Evolutionary conservation across 805 yeast genomes (phyloP), one percentile per base, ranked within the genome.

Genomic region (Lipomyces orientalis): DNA sequence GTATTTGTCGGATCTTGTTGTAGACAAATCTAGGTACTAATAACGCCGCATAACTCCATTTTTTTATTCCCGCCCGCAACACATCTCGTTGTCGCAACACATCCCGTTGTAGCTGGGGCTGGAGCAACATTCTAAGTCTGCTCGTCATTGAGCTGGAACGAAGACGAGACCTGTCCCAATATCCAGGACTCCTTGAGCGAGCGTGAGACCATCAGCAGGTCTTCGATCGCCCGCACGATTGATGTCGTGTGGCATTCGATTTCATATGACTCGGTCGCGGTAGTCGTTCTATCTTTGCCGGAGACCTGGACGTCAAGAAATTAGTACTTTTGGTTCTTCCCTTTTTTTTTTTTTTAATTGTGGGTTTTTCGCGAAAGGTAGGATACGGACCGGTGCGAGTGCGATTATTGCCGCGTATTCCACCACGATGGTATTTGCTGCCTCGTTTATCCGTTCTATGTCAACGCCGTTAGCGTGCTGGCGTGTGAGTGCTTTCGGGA

Each of bases 131-230:
- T 22, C 22, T 14, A 52, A 0, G n/a, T 10, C 7, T 12, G 55
- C n/a, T 25, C 34, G n/a, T 52, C 34, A 19, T 37, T 1, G 22
- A 16, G 25, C 12, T 61, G 57, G 31, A 52, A 61, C 7, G 68
- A 34, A 5, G 71, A 64, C n/a, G 71, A 56, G 10, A 80, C 75
- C 66, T 79, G 81, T 29, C 83, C 82, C 25, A 80, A 73, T 25
- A 81, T 73, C 83, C 83, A 80, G n/a, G 81, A 80, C 69, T 80
- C 83, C 66, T 80, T 80, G 49, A 80, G 68, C 25, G 77, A 74
- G 22, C 83, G 73, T 2, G 83, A 78, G 49, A 80, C 75, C 65
- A 75, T 77, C 39, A 80, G 72, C 68, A 80, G 68, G 61, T 80
- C 83, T 64, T 80, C 83, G 7, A 76, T 76, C 1, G 81, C 77